Evolutionary conservation across 192 early-diverging fungal genomes (phyloP), one percentile per base, ranked within the genome.

Genomic region (Coemansia sp.): DNA sequence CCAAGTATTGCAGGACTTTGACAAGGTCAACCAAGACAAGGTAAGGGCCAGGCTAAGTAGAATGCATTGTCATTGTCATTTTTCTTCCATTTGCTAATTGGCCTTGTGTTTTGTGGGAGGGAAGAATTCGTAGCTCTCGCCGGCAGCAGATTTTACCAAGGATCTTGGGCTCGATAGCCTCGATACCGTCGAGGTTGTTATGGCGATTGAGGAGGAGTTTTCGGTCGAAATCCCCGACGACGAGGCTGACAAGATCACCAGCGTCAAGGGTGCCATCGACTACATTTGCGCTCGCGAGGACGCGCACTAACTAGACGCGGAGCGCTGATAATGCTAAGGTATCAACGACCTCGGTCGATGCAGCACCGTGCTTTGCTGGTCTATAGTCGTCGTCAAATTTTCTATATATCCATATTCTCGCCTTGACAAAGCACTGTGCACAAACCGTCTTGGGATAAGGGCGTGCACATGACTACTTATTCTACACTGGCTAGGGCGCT

Each of bases 201-300:
- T 99, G 95, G 95, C 95, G 57, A 90, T 99, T 62, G 97, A 99
- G 81, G 97, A 99, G 72, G 97, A 99, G 80, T 99, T 99, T 82
- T 93, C 90, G 68, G 88, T 99, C 58, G 97, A 99, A 82, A 90
- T 99, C 70, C 88, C 93, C 53, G 97, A 99, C 68, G 90, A 92
- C 77, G 95, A 94, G 63, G 94, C 95, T 46, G 97, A 99, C 77
- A 87, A 93, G 70, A 97, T 99, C 82, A 83, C 89, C 73, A 93
- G 87, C 46, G 86, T 92, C 24, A 80, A 84, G 57, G 86, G 95
- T 66, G 97, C 97, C 48, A 86, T 95, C 24, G 93, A 97, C 21
- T 91, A 89, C 70, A 88, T 93, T 70, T 60, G 81, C 55, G 70
- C 83, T 63, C 84, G 87, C 50, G 77, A 83, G 26, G 91, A 90